Base-by-base conservation (phyloP, 2,329 filamentous ascomycete species). In the Onygenales sp. region DNA sequence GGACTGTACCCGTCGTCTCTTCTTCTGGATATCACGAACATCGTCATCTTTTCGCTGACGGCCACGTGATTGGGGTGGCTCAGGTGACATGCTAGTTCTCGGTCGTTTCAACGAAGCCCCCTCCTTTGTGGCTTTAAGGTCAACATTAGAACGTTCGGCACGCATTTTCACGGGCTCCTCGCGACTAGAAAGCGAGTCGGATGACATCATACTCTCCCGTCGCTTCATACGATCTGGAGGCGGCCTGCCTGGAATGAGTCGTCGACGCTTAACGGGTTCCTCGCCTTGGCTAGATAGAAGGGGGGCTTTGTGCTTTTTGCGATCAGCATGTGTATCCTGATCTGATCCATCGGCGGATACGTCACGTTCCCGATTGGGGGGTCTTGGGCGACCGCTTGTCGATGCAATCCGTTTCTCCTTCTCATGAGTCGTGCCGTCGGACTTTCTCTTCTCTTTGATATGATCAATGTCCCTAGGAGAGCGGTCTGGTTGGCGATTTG, bases 21-120 rank as follows among this genome's bases (percentile, higher is more conserved):
- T 75, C 60, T 71, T 72, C 11, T 69, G 66, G n/a, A 60, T 50
- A 14, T 69, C 67, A 10, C 48, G 51, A 32, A 63, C 62, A 27
- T 65, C 61, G 33, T 67, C 61, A 27, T 60, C 61, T 43, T 67
- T 64, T 36, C 55, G 57, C 36, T 71, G 66, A n/a, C 60, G 57
- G 31, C 61, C 67, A 43, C 65, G 66, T 9, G 68, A 68, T 35
- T 64, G 67, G 39, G 64, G 65, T 52, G 70, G 58, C 52, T 71
- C 68, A 4, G 72, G 72, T n/a, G 71, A 73, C 21, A 63, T 61
- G 54, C 72, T 75, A 47, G 63, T 66, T 43, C 72, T 69, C 32
- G 67, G 63, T 41, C 73, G 68, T 59, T 75, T 76, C 42, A 73
- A 59, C 9, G 61, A 59, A 38, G 55, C 50, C 13, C 41, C 51